Percentiles rank a stretch among this genome's conserved stretches.
phyloP scores from a whole-genome alignment of 495 filamentous ascomycete species.

The Aspergillus bridgeri region DNA sequence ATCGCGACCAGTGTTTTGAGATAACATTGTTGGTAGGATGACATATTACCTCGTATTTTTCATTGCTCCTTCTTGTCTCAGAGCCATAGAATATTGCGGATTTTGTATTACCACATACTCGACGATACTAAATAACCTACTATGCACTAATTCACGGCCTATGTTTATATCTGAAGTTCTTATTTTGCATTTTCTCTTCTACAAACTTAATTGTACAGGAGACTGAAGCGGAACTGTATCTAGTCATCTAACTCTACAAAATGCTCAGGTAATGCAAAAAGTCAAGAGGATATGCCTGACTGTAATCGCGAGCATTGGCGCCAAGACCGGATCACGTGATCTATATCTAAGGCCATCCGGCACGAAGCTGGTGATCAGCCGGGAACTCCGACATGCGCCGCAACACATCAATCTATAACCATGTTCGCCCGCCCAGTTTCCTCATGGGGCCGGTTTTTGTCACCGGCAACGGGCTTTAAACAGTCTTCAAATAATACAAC shows the following conservation, averaged over 20 bases:
- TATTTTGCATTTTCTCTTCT: no score
- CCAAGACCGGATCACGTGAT: conserved; percentile 25
- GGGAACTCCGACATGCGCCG: conserved; percentile 11
- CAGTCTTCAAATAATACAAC: conserved; percentile 14
- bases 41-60: conserved; percentile 2
- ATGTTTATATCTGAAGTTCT: neutral
- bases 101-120: neutral
- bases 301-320: conserved; percentile 18
- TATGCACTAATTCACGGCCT: neutral
- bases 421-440: conserved; percentile 35
- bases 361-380: conserved; percentile 7
- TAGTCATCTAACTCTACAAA: neutral
- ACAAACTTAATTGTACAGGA: no score
- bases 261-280: no score
- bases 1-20: conserved; percentile 57
- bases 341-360: conserved; percentile 11
- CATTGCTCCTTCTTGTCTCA: neutral
- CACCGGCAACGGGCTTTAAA: conserved; percentile 13
- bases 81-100: neutral
- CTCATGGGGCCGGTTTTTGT: conserved; percentile 24
- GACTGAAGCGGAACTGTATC: no score
- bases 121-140: neutral
- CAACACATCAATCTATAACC: conserved; percentile 14
- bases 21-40: conserved; percentile 5
- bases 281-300: no score